Percentiles rank a stretch among this genome's conserved stretches.
Conservation (phyloP, 768 basidiomycete genomes). For the Punctularia strigosozonata region DNA sequence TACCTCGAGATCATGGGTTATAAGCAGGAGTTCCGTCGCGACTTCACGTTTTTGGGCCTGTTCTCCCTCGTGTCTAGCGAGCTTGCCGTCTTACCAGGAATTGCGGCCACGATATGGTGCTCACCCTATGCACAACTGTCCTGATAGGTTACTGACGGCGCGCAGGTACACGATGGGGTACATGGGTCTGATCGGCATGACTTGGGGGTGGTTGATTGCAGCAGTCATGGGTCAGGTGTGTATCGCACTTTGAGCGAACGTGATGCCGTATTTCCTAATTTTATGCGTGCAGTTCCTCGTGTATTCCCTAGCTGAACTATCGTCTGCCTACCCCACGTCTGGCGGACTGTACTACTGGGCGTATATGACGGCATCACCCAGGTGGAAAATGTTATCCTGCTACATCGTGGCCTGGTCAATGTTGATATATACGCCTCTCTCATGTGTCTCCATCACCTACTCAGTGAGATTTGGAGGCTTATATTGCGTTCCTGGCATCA, state of each 20-base stretch:
- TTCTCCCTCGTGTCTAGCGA: constrained; percentile 7
- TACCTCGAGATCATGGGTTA: constrained; percentile 27
- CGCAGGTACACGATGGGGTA: constrained; percentile 11
- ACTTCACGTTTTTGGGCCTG: constrained; percentile 20
- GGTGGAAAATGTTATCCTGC: constrained; percentile 9
- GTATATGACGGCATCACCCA: constrained; percentile 9
- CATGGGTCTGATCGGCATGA: constrained; percentile 11
- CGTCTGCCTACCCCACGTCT: constrained; percentile 61
- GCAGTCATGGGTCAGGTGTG: constrained; percentile 11
- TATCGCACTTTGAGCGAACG: too few relatives aligned
- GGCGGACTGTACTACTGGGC: constrained; percentile 31
- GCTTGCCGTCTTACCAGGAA: constrained; percentile 11
- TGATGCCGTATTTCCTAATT: too few relatives aligned
- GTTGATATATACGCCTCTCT: background rate
- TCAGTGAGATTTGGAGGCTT: too few relatives aligned
- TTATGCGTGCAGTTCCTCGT: constrained; percentile 53
- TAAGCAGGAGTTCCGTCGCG: constrained; percentile 29
- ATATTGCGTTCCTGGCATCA: too few relatives aligned
- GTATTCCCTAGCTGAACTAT: constrained; percentile 58
- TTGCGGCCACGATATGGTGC: constrained; percentile 9
- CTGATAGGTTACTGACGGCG: background rate
- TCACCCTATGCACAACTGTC: background rate
- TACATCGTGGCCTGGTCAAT: constrained; percentile 27
- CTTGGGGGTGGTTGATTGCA: constrained; percentile 11
- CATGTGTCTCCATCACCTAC: background rate